phyloP scores from a whole-genome alignment of 495 filamentous ascomycete species.

The Jackrogersella minutella region DNA sequence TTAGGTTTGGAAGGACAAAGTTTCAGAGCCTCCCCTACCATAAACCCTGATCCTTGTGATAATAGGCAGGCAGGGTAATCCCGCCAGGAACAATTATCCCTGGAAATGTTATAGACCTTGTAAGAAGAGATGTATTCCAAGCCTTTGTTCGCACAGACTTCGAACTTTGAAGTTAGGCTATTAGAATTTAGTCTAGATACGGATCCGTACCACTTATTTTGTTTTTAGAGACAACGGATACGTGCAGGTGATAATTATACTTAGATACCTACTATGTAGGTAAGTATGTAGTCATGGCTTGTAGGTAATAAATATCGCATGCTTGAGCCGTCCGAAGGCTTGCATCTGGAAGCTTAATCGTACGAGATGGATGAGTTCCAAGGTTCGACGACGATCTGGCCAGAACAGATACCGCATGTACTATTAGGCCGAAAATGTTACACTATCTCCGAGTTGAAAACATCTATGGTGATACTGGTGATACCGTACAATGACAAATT shows the following conservation, averaged over 20 bases:
- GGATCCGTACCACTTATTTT: too few relatives aligned
- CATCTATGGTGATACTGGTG: slow-evolving; percentile 11
- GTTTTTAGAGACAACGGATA: slow-evolving; percentile 2
- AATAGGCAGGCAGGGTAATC: slow-evolving; percentile 23
- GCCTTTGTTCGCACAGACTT: too few relatives aligned
- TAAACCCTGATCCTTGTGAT: slow-evolving; percentile 8
- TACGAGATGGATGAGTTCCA: slow-evolving; percentile 19
- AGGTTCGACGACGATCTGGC: neutral
- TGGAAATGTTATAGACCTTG: too few relatives aligned
- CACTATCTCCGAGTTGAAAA: slow-evolving; percentile 18
- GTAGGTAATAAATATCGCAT: slow-evolving; percentile 2
- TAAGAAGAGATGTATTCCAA: too few relatives aligned
- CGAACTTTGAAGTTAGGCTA: too few relatives aligned
- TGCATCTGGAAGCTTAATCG: slow-evolving; percentile 8
- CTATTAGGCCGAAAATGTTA: too few relatives aligned
- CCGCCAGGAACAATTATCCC: slow-evolving; percentile 17
- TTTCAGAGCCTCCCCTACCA: neutral
- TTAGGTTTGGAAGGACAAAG: neutral
- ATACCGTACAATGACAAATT: slow-evolving; percentile 24
- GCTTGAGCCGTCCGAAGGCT: slow-evolving; percentile 25
- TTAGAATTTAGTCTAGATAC: too few relatives aligned
- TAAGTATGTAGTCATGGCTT: slow-evolving; percentile 11
- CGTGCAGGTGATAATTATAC: slow-evolving; percentile 4
- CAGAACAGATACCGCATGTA: neutral
- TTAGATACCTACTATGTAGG: too few relatives aligned